phyloP scores from a whole-genome alignment of 2,329 filamentous ascomycete genomes.

The Neopestalotiopsis rosae region DNA sequence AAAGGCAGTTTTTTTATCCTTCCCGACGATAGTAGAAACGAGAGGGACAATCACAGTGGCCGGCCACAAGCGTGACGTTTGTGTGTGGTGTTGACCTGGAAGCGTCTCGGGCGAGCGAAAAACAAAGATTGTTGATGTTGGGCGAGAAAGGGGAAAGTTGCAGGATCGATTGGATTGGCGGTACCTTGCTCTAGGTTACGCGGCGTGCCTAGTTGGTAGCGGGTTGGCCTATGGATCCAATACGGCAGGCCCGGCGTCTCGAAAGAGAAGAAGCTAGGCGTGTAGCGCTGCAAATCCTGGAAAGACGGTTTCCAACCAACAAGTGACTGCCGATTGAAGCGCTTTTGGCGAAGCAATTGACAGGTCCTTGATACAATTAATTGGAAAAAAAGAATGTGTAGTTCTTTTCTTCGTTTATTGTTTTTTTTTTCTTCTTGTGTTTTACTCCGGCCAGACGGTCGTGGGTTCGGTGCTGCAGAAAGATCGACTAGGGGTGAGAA shows the following conservation, averaged over 20 bases:
- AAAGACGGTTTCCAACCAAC: background rate
- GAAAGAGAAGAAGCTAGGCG: background rate
- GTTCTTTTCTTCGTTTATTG: conserved; percentile 9
- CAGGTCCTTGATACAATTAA: conserved; percentile 11
- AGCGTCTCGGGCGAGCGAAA: background rate
- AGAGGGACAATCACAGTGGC: conserved; percentile 14
- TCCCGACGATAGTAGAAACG: conserved; percentile 3
- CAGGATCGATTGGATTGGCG: conserved; percentile 4
- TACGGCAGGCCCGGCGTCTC: conserved; percentile 18
- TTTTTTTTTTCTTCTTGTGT: conserved; percentile 1
- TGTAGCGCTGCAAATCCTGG: background rate
- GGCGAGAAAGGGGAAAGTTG: conserved; percentile 11
- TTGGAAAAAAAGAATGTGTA: background rate
- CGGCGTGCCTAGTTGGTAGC: background rate
- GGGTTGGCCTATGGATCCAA: conserved; percentile 14
- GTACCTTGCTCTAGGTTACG: conserved; percentile 3
- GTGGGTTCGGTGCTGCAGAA: background rate
- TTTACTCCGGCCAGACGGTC: conserved; percentile 10
- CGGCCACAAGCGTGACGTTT: conserved; percentile 18
- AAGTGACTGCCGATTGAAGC: background rate
- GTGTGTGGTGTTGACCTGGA: conserved; percentile 7
- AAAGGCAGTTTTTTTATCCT: conserved; percentile 1
- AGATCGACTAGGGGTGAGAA: conserved; percentile 16
- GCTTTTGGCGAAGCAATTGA: background rate
- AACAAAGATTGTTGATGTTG: background rate